Conservation (phyloP, 2,329 filamentous ascomycete species). For the Fusarium begoniae region DNA sequence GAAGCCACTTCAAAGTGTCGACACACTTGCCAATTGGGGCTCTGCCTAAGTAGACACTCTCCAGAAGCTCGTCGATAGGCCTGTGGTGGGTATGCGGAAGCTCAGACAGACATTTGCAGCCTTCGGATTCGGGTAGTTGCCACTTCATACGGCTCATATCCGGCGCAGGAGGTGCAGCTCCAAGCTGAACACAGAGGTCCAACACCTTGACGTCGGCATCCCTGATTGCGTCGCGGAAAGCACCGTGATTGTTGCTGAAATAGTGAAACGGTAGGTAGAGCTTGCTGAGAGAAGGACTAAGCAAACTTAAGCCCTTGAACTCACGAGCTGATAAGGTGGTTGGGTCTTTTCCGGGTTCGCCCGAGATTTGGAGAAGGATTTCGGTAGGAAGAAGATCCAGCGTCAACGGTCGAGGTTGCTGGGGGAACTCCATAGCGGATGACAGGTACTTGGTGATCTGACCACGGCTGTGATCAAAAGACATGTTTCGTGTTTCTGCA, state of each 20-base stretch:
- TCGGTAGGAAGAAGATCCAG: not conserved
- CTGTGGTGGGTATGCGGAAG: fast-evolving
- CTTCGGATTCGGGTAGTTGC: not conserved
- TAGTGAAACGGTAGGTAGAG: not conserved
- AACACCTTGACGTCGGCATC: not conserved
- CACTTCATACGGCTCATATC: not conserved
- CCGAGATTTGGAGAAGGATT: not conserved
- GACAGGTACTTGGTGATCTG: not conserved
- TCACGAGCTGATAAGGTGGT: not conserved
- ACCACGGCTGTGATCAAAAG: no score
- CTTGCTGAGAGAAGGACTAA: not conserved
- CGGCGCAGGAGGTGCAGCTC: not conserved
- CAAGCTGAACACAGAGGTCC: not conserved
- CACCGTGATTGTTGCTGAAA: no score
- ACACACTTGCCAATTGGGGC: fast-evolving
- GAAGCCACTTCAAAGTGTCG: not conserved
- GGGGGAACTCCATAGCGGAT: not conserved
- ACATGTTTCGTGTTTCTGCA: not conserved
- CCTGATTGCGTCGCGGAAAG: not conserved
- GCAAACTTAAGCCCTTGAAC: not conserved
- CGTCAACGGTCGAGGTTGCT: not conserved
- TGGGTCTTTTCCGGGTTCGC: not conserved
- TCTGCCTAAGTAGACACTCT: fast-evolving
- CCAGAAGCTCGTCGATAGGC: not conserved
- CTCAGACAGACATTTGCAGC: fast-evolving